Base-by-base conservation (phyloP, 345 rosid genomes). In the Rhizophora apiculata region DNA sequence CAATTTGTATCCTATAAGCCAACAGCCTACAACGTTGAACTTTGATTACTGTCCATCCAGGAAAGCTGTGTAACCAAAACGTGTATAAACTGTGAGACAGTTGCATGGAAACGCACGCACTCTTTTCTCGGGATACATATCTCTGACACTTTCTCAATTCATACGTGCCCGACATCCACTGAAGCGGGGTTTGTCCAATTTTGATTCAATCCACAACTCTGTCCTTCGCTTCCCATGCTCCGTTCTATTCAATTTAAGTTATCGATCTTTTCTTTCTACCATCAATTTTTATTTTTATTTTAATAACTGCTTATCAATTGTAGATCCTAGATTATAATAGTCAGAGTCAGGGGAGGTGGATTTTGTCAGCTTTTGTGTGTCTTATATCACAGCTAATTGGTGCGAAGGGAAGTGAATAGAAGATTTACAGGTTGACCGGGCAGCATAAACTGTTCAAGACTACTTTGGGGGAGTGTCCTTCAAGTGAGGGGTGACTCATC, bases 101-200 rank as follows among this genome's bases (percentile, higher is more conserved):
- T 48, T 80, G 83, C 88, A 82, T 85, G 83, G 82, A 82, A 80
- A 80, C 69, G 78, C 78, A 76, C 75, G 88, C 46, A 67, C 74
- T 67, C 71, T 6, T 36, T 69, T 84, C 82, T 78, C 85, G 51
- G 63, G 6, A 9, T 78, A 63, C 57, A 53, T 72, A 34, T 34
- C 37, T 63, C 78, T 80, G 72, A 74, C 73, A 62, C 54, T 29
- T 69, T 75, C 58, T 29, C 70, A 15, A 67, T 8, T 64, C 49
- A 73, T 77, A 78, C 78, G 69, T 70, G 83, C 82, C 88, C 86
- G 82, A 82, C 83, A 76, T 43, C 69, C 4, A 64, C 71, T 74
- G 62, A 65, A 29, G 37, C 66, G 65, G 39, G 65, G 26, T 30
- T 67, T 68, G 76, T 76, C 75, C 59, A 1, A 3, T 43, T 70